Evolutionary conservation across 768 basidiomycete species (phyloP), one percentile per base, ranked within the genome.

Genomic region (Leucosporidium creatinivorum): DNA sequence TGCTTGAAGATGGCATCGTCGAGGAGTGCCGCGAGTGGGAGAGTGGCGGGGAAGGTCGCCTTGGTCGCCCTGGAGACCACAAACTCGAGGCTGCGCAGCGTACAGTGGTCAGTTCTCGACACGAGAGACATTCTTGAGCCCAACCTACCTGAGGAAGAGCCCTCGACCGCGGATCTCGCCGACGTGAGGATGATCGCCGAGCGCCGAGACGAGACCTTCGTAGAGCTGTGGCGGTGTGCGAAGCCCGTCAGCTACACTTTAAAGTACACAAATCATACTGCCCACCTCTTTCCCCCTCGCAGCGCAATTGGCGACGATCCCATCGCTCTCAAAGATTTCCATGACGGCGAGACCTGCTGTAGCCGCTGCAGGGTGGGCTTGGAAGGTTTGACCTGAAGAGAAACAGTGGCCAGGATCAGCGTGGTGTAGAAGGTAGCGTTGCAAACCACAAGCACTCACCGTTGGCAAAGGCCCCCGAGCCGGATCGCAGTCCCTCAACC

Each of bases 401-500:
- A 3, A 3, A n/a, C 17, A 51, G 13, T 7, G 13, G 8, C 3
- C 3, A 9, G 23, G 13, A n/a, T 51, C 50, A 51, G 50, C 50
- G n/a, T n/a, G n/a, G n/a, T n/a, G n/a, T n/a, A n/a, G n/a, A n/a
- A n/a, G n/a, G n/a, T n/a, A n/a, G n/a, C n/a, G n/a, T n/a, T n/a
- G n/a, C n/a, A n/a, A n/a, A n/a, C n/a, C n/a, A n/a, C n/a, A n/a
- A n/a, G 10, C 39, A 13, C 50, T 51, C 21, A 51, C 75, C 75
- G 36, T 74, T 70, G 36, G 54, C 52, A 56, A 74, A 74, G 1
- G 62, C 63, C 5, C 75, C 75, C 6, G 66, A 60, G n/a, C 84
- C 80, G 67, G 81, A 83, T 19, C 83, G 81, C 67, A 93, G 83
- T 17, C 86, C 89, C 63, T 85, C 81, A 1, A 86, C 85, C 39